Conservation (phyloP, 2,329 filamentous ascomycete species). For the Fusarium brevicatenulatum region DNA sequence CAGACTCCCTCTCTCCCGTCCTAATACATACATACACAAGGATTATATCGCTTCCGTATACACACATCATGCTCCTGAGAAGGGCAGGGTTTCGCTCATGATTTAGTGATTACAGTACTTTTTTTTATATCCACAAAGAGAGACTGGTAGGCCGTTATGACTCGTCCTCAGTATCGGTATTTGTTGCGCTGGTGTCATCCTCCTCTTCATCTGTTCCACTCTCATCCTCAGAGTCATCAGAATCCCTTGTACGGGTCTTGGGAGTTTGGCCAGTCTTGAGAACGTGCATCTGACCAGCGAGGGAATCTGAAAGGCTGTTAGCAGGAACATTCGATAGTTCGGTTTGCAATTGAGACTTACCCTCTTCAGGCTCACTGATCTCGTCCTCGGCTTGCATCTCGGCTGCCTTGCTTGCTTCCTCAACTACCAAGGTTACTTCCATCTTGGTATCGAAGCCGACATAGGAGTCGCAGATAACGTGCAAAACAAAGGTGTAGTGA, state of each 20-base stretch:
- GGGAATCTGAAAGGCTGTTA: conserved; percentile 70
- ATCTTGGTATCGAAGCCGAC: conserved; percentile 92
- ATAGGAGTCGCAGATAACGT: conserved; percentile 94
- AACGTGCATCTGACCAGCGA: conserved; percentile 90
- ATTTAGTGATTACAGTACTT: conserved; percentile 19
- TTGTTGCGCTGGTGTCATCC: conserved; percentile 73
- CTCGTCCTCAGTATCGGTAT: conserved; percentile 74
- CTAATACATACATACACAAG: conserved; percentile 30
- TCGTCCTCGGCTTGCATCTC: conserved; percentile 88
- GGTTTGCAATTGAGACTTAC: conserved; percentile 62
- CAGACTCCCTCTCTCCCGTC: conserved; percentile 1
- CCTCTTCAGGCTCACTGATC: conserved; percentile 97
- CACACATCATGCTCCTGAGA: conserved; percentile 18
- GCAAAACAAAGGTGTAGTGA: conserved; percentile 94
- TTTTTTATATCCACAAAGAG: conserved; percentile 17
- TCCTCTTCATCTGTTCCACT: conserved; percentile 80
- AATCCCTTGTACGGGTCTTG: conserved; percentile 66
- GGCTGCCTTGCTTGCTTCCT: conserved; percentile 86
- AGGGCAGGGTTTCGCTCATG: not conserved
- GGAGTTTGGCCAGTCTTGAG: conserved; percentile 76
- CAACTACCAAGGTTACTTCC: conserved; percentile 88
- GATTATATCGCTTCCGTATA: conserved; percentile 1
- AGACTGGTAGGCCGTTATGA: conserved; percentile 50
- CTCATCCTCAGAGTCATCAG: conserved; percentile 78
- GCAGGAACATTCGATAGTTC: conserved; percentile 2